Base-by-base conservation (phyloP, 1,284 basidiomycete species). In the Violaceomyces palustris region DNA sequence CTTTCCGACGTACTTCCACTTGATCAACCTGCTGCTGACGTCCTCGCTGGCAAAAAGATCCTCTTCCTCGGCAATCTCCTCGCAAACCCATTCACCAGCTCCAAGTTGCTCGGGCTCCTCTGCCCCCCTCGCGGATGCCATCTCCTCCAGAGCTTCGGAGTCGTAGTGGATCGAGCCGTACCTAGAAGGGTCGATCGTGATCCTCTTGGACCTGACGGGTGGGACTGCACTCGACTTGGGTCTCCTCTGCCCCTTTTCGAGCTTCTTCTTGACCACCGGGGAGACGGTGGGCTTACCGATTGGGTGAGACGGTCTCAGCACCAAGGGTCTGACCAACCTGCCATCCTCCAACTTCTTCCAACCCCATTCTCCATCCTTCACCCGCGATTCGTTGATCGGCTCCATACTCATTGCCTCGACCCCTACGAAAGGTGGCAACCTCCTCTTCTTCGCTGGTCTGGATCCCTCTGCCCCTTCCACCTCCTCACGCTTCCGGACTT, bases 321-420 rank as follows among this genome's bases (percentile, higher is more conserved):
- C 57, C 43, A 71, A 29, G n/a, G 68, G 68, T 22, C 68, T 55
- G 24, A 71, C 38, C 6, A 71, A 45, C 15, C 69, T 64, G 25
- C 62, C 62, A 18, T 64, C 61, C 2, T 67, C 64, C 28, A 64
- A 69, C 22, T 43, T 45, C 27, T 69, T 67, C 68, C 68, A 71
- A n/a, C 68, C 67, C 68, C 68, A 67, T 17, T 45, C 61, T 0
- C 58, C 66, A 6, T 35, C 50, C 10, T 64, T 41, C 9, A 70
- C 61, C 1, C 48, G 44, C 7, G 50, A 34, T 23, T 39, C 24
- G 9, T 52, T 52, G n/a, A 68, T 47, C 3, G 61, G 51, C 14
- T 45, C 32, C 61, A 64, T 56, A 28, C 50, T 15, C 1, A 23
- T 6, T n/a, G 50, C 39, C 41, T 69, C 56, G 17, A 60, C 15